Evolutionary conservation across 352 stramenopile species (phyloP).

Genomic region (Globisporangium mamillatum): DNA sequence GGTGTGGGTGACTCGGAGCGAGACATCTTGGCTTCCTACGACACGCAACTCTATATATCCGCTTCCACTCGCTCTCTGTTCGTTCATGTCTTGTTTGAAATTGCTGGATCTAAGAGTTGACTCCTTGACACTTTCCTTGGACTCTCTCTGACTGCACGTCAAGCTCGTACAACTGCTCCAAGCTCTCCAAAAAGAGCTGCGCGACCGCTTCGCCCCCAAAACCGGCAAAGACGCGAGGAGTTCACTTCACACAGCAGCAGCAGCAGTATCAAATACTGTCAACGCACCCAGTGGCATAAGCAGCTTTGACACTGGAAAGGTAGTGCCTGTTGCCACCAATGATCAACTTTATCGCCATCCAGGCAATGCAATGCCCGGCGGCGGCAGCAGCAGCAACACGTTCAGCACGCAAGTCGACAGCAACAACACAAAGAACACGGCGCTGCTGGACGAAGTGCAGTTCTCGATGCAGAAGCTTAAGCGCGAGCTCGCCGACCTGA

Average conservation of each 20-base stretch:
- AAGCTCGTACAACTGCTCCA: constrained; percentile 51
- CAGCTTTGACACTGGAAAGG: not conserved
- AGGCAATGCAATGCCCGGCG: not conserved
- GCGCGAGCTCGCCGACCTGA: constrained; percentile 59
- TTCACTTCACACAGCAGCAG: not conserved
- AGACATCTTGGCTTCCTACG: constrained; percentile 62
- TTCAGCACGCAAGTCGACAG: not conserved
- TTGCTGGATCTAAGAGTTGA: not conserved
- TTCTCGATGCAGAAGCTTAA: constrained; percentile 75
- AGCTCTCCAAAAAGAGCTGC: constrained; percentile 53
- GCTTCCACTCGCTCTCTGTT: constrained; percentile 11
- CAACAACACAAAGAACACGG: constrained; percentile 14
- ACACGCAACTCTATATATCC: constrained; percentile 75
- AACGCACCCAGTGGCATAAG: not conserved
- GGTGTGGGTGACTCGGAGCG: constrained; percentile 25
- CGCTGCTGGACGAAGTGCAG: constrained; percentile 52
- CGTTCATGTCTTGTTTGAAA: not conserved
- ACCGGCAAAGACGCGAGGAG: constrained; percentile 1
- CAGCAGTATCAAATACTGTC: not conserved
- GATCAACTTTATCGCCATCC: not conserved
- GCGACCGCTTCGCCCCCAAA: constrained; percentile 34
- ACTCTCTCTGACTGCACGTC: constrained; percentile 26
- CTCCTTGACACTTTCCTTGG: constrained; percentile 14
- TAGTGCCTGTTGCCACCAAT: not conserved
- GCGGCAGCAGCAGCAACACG: not conserved